phyloP scores from a whole-genome alignment of 495 filamentous ascomycete species.

The Arthonia radiata region DNA sequence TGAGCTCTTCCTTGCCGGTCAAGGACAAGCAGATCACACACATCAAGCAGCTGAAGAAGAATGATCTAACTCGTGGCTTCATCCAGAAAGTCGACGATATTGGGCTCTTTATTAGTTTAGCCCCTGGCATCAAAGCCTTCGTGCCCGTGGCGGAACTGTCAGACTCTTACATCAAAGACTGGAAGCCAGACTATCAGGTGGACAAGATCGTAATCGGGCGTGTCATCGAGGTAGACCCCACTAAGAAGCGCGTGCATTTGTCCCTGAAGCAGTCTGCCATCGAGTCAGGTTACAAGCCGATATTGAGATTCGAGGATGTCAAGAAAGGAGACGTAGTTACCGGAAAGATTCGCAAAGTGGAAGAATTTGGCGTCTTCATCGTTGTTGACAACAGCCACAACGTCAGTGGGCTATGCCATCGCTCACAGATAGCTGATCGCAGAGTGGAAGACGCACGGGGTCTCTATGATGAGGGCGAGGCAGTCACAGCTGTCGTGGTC shows the following conservation, averaged over 20 bases:
- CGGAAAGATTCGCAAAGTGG: slow-evolving; percentile 74
- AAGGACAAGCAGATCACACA: slow-evolving; percentile 56
- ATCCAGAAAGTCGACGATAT: slow-evolving; percentile 66
- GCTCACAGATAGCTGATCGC: slow-evolving; percentile 67
- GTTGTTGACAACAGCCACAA: slow-evolving; percentile 62
- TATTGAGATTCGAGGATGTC: slow-evolving; percentile 42
- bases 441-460: slow-evolving; percentile 52
- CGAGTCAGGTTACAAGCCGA: slow-evolving; percentile 51
- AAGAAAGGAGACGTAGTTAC: slow-evolving; percentile 57
- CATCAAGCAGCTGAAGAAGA: slow-evolving; percentile 41
- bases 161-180: slow-evolving; percentile 77
- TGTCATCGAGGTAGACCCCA: slow-evolving; percentile 38
- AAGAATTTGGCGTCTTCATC: slow-evolving; percentile 87
- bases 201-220: slow-evolving; percentile 79
- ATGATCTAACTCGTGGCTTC: slow-evolving; percentile 70
- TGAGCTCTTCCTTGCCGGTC: slow-evolving; percentile 65
- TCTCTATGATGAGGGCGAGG: slow-evolving; percentile 68
- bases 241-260: slow-evolving; percentile 51
- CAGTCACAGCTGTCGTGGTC: slow-evolving; percentile 70
- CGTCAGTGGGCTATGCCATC: slow-evolving; percentile 79
- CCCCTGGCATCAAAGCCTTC: slow-evolving; percentile 54
- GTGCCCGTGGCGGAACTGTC: slow-evolving; percentile 70
- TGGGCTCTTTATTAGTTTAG: slow-evolving; percentile 62
- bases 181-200: slow-evolving; percentile 68
- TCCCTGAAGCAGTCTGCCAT: slow-evolving; percentile 60